phyloP scores from a whole-genome alignment of 2,329 filamentous ascomycete species.

The Chaetomium sp. region DNA sequence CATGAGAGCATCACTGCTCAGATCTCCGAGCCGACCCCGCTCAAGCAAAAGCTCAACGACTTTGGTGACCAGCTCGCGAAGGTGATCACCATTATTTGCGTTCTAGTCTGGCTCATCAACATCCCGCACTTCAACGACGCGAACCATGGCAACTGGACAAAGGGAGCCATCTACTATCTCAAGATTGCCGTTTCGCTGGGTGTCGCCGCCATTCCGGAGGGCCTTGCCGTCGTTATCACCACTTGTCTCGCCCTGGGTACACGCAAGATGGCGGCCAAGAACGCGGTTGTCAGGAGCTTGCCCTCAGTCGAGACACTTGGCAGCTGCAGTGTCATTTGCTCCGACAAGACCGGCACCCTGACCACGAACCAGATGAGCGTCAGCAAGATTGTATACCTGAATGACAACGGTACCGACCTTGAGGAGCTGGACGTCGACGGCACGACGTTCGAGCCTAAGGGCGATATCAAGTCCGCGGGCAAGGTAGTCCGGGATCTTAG shows the following conservation, averaged over 20 bases:
- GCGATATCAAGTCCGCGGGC: slow-evolving; percentile 63
- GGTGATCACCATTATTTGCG: slow-evolving; percentile 94
- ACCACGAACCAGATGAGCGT: slow-evolving; percentile 99
- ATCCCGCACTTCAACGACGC: slow-evolving; percentile 95
- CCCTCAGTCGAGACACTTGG: slow-evolving; percentile 96
- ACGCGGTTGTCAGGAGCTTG: slow-evolving; percentile 90
- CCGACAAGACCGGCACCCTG: slow-evolving; percentile 96
- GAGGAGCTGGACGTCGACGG: slow-evolving; percentile 87
- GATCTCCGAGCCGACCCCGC: slow-evolving; percentile 91
- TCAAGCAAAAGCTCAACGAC: slow-evolving; percentile 98
- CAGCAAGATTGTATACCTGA: slow-evolving; percentile 81
- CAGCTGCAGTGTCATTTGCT: slow-evolving; percentile 99
- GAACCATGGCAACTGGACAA: slow-evolving; percentile 85
- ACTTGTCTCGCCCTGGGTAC: slow-evolving; percentile 94
- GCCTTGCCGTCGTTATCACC: slow-evolving; percentile 97
- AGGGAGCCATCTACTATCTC: slow-evolving; percentile 98
- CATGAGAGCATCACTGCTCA: slow-evolving; percentile 98
- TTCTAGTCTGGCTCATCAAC: slow-evolving; percentile 98
- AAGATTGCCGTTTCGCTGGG: slow-evolving; percentile 98
- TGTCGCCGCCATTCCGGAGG: slow-evolving; percentile 95
- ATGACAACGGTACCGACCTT: slow-evolving; percentile 63
- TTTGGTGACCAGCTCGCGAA: slow-evolving; percentile 95
- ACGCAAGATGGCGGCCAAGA: slow-evolving; percentile 97
- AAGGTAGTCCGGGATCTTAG: slow-evolving; percentile 62
- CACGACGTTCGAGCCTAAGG: slow-evolving; percentile 83